Evolutionary conservation across 2,329 filamentous ascomycete genomes (phyloP).

Genomic region (Aphanocladium album): DNA sequence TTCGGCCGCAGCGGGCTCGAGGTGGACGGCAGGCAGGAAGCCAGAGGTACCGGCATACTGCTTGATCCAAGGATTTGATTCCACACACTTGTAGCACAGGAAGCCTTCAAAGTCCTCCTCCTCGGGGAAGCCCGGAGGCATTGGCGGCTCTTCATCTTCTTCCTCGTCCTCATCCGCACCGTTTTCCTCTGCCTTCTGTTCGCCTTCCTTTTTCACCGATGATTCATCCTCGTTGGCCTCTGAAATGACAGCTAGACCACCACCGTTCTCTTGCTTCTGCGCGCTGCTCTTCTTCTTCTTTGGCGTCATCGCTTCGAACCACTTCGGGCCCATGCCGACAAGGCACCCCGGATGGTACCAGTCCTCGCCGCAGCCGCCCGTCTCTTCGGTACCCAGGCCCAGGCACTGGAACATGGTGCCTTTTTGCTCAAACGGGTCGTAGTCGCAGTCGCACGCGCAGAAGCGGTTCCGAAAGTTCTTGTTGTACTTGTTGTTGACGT

Average conservation of each 20-base stretch:
- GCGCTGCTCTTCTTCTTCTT: slow-evolving; percentile 21
- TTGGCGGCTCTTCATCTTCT: slow-evolving; percentile 57
- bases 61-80: slow-evolving; percentile 87
- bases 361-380: slow-evolving; percentile 90
- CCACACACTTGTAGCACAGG: slow-evolving; percentile 90
- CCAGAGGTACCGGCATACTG: slow-evolving; percentile 73
- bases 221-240: slow-evolving; percentile 38
- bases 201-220: slow-evolving; percentile 11
- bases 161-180: slow-evolving; percentile 35
- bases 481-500: slow-evolving; percentile 79
- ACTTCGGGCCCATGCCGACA: slow-evolving; percentile 70
- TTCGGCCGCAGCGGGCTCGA: slow-evolving; percentile 17
- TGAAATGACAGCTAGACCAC: slow-evolving; percentile 42
- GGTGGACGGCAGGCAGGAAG: slow-evolving; percentile 70
- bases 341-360: slow-evolving; percentile 97
- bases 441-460: slow-evolving; percentile 83
- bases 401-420: slow-evolving; percentile 98
- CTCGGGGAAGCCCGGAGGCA: slow-evolving; percentile 79
- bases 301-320: slow-evolving; percentile 52
- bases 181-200: slow-evolving; percentile 34
- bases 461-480: slow-evolving; percentile 93
- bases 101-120: slow-evolving; percentile 89
- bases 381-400: slow-evolving; percentile 72
- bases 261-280: slow-evolving; percentile 16
- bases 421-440: slow-evolving; percentile 83